Percentiles rank a stretch among this genome's conserved stretches.
phyloP scores from a whole-genome alignment of 2,329 filamentous ascomycete species.

The Monosporascus sp. region DNA sequence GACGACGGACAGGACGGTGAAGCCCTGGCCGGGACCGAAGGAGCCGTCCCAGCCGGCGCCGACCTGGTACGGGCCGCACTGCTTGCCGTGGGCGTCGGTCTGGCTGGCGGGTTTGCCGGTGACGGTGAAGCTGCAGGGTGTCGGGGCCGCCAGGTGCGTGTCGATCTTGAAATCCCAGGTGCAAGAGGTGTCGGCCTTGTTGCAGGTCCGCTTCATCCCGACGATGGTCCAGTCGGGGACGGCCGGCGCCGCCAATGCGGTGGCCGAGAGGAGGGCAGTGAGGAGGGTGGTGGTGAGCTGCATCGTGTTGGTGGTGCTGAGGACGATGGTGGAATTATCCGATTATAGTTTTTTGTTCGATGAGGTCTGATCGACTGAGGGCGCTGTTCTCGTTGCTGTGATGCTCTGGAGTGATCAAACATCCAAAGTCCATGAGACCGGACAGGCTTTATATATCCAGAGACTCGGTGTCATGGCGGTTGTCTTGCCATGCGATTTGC shows the following conservation, averaged over 20 bases:
- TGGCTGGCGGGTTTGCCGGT: slow-evolving; percentile 28
- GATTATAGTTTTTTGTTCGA: too few species aligned
- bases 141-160: slow-evolving; percentile 25
- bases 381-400: background rate
- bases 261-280: slow-evolving; percentile 22
- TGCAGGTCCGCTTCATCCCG: slow-evolving; percentile 33
- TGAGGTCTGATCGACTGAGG: too few species aligned
- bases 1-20: slow-evolving; percentile 48
- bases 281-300: slow-evolving; percentile 25
- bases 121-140: slow-evolving; percentile 35
- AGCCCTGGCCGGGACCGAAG: slow-evolving; percentile 47
- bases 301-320: slow-evolving; percentile 27
- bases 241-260: slow-evolving; percentile 21
- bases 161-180: slow-evolving; percentile 37
- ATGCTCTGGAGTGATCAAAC: background rate
- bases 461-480: too few species aligned
- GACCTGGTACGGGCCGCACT: slow-evolving; percentile 46
- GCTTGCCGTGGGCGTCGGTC: slow-evolving; percentile 30
- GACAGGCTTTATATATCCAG: too few species aligned
- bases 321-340: background rate
- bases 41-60: slow-evolving; percentile 51
- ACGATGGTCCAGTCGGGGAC: slow-evolving; percentile 35
- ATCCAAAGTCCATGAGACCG: too few species aligned
- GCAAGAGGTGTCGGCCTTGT: slow-evolving; percentile 33
- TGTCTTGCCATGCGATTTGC: too few species aligned